Evolutionary conservation across 2,329 filamentous ascomycete species (phyloP).

Genomic region (Chrysoporthe austroafricana): DNA sequence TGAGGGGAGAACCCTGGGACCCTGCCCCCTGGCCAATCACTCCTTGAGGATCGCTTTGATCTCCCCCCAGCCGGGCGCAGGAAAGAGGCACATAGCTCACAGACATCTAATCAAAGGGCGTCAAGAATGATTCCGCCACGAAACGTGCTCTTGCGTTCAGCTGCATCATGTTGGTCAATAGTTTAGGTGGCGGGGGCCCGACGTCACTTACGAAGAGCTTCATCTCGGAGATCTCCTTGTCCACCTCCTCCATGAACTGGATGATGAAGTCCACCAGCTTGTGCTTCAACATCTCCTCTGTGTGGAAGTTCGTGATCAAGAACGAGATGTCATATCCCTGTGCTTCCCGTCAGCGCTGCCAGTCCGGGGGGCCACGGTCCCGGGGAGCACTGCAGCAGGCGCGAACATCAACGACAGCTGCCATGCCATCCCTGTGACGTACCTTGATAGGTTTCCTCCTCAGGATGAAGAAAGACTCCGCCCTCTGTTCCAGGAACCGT

Average conservation of each 20-base stretch:
- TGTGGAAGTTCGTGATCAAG: slow-evolving; percentile 98
- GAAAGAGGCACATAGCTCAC: no score
- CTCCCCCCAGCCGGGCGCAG: background rate
- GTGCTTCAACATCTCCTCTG: slow-evolving; percentile 98
- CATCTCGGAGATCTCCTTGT: slow-evolving; percentile 99
- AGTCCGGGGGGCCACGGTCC: background rate
- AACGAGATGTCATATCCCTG: slow-evolving; percentile 99
- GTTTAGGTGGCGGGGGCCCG: slow-evolving; percentile 36
- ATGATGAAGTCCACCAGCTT: slow-evolving; percentile 99
- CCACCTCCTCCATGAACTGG: slow-evolving; percentile 99
- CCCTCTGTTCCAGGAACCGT: slow-evolving; percentile 91
- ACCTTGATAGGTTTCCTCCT: slow-evolving; percentile 95
- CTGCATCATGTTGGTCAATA: slow-evolving; percentile 49
- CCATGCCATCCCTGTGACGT: slow-evolving; percentile 33
- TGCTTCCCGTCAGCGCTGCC: slow-evolving; percentile 17
- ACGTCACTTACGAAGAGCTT: slow-evolving; percentile 76
- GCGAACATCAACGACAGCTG: background rate
- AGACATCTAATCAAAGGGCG: slow-evolving; percentile 54
- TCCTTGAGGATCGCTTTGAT: background rate
- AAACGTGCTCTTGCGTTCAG: slow-evolving; percentile 96
- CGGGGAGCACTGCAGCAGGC: slow-evolving; percentile 7
- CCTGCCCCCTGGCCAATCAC: background rate
- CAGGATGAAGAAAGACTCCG: slow-evolving; percentile 96
- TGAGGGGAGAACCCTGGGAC: background rate
- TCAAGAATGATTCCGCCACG: slow-evolving; percentile 97